Evolutionary conservation across 768 basidiomycete species (phyloP).

Genomic region (Strobilomyces dryophilus): DNA sequence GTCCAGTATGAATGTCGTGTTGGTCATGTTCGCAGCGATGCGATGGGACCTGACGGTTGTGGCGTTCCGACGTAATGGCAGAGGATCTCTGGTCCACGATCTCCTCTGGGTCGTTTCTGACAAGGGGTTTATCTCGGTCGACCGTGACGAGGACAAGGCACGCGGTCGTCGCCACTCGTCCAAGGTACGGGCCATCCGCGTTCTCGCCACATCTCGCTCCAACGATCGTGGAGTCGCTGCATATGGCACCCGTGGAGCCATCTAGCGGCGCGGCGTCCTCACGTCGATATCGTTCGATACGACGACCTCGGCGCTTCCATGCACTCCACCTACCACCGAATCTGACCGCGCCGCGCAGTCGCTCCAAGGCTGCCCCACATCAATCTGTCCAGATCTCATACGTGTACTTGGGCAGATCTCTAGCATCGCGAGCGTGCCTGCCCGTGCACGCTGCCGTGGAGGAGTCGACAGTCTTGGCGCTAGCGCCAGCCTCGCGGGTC

Average conservation of each 20-base stretch:
- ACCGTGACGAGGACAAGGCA: background rate
- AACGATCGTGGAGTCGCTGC: background rate
- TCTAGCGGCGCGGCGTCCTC: background rate
- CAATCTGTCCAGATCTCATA: constrained; percentile 8
- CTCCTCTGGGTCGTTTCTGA: background rate
- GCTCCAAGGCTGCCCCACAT: background rate
- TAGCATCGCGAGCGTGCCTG: background rate
- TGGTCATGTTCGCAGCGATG: too few relatives aligned
- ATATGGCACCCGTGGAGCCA: constrained; percentile 6
- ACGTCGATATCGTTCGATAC: constrained; percentile 8
- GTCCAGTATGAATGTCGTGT: background rate
- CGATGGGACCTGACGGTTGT: background rate
- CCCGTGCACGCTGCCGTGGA: background rate
- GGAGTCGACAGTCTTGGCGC: background rate
- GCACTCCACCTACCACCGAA: background rate
- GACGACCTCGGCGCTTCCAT: constrained; percentile 13
- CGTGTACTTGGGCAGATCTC: background rate
- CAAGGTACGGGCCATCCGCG: background rate
- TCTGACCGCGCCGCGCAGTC: background rate
- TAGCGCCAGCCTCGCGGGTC: background rate
- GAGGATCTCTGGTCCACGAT: background rate
- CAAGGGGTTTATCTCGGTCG: background rate
- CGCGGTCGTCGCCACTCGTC: background rate
- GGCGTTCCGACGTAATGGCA: background rate
- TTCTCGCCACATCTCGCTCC: background rate